Evolutionary conservation across 2,329 filamentous ascomycete species (phyloP).

Genomic region (Neurospora sp.): DNA sequence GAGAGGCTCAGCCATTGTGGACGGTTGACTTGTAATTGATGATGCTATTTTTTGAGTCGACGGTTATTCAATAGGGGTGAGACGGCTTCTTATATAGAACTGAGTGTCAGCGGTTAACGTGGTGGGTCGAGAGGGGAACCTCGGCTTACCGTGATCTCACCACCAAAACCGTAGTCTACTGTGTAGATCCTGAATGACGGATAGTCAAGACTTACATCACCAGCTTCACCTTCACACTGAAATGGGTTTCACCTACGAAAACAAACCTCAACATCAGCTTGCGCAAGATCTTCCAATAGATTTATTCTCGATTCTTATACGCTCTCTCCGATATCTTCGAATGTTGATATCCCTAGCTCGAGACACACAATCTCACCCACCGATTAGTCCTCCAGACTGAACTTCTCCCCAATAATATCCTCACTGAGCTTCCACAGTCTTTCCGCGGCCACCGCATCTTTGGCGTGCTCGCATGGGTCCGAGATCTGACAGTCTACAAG

Average conservation of each 20-base stretch:
- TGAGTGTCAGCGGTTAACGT: neutral
- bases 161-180: neutral
- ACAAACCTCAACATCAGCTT: too few relatives aligned
- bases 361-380: neutral
- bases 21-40: neutral
- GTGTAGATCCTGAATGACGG: neutral
- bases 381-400: constrained; percentile 5
- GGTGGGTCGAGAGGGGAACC: neutral
- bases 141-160: neutral
- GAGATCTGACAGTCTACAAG: constrained; percentile 31
- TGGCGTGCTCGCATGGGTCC: constrained; percentile 21
- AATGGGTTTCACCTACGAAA: too few relatives aligned
- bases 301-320: too few relatives aligned
- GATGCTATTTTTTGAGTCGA: constrained; percentile 1
- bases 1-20: constrained; percentile 1
- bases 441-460: constrained; percentile 27
- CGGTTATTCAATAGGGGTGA: neutral
- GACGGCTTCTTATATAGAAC: neutral
- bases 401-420: constrained; percentile 27
- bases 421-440: constrained; percentile 37
- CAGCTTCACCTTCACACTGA: neutral
- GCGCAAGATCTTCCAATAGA: too few relatives aligned
- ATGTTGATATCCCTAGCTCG: neutral
- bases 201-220: neutral
- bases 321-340: too few relatives aligned